Evolutionary conservation across 371 early-diverging fungal genomes (phyloP), one percentile per base, ranked within the genome.

Genomic region (Lichtheimia ornata): DNA sequence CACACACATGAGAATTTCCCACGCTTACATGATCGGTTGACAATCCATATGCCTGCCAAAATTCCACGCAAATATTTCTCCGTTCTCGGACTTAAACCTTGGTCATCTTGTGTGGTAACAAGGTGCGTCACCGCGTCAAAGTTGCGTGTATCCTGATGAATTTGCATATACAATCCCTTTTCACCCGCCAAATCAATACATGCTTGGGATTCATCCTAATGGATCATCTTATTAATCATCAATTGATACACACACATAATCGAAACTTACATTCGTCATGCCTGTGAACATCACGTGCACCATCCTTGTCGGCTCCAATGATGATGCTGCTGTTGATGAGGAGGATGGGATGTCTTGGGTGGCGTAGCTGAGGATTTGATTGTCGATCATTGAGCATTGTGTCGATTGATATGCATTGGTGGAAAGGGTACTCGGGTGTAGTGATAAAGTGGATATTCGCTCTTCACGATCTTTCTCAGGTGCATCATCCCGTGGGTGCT

Each of bases 11-110:
- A 3, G 25, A 24, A 18, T 15, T 25, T 22, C 20, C 17, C 28
- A 35, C 40, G 40, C 35, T 62, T 74, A 72, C 80, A 79, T 28
- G 56, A n/a, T 0, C 49, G 57, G 18, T 70, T 63, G 0, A 79
- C 71, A 17, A 79, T 63, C 80, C 80, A 79, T 57, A 67, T 73
- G 3, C 80, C 80, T 20, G 50, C 52, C 9, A 79, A 28, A 3
- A 76, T 56, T 4, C 73, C 72, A 18, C 63, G 64, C 0, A 76
- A 50, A 52, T 79, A 79, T 50, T 79, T 79, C 11, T 73, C 58
- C 13, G 80, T 76, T 27, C 80, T 41, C 11, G 56, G 42, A 41
- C 75, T 70, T 4, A 73, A 28, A 2, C 64, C 30, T 0, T 68
- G 35, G n/a, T 72, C 71, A 27, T 79, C 62, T 15, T 66, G 59